Percentiles rank a stretch among this genome's conserved stretches.
Conservation (phyloP, 495 filamentous ascomycete species). For the Penicillium egyptiacum region DNA sequence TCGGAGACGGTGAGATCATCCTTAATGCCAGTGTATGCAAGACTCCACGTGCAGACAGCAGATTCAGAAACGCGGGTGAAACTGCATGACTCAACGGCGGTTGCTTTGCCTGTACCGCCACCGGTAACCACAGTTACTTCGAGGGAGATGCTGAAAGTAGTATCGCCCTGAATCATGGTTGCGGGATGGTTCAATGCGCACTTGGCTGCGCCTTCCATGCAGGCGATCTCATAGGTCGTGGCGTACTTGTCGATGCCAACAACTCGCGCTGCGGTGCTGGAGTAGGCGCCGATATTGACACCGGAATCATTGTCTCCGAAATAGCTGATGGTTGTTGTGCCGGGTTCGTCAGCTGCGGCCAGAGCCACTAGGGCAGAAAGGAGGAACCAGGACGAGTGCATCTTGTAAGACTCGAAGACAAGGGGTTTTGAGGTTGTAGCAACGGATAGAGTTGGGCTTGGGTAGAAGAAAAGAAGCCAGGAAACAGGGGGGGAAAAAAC, state of each 20-base stretch:
- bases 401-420: neutral
- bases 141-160: slow-evolving; percentile 12
- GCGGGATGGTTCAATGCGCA: slow-evolving; percentile 23
- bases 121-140: neutral
- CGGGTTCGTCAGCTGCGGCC: slow-evolving; percentile 7
- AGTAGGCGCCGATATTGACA: slow-evolving; percentile 3
- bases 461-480: neutral
- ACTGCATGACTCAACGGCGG: slow-evolving; percentile 8
- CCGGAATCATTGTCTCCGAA: neutral
- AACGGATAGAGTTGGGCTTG: neutral
- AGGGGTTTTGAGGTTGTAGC: neutral
- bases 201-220: slow-evolving; percentile 19
- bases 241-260: slow-evolving; percentile 23
- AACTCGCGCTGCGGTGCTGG: slow-evolving; percentile 28
- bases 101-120: neutral
- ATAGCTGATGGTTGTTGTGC: slow-evolving; percentile 15
- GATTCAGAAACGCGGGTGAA: slow-evolving; percentile 20
- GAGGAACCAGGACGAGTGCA: slow-evolving; percentile 8
- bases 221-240: slow-evolving; percentile 34
- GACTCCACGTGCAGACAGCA: slow-evolving; percentile 9
- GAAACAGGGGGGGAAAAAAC: neutral
- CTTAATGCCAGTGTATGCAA: neutral
- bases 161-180: slow-evolving; percentile 29
- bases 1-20: slow-evolving; percentile 8
- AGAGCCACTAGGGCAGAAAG: slow-evolving; percentile 7